These are phyloP conservation scores for Diaporthe humulicola DNA, from an alignment of 2,329 filamentous ascomycete species.

Conservation along the genomic window DNA sequence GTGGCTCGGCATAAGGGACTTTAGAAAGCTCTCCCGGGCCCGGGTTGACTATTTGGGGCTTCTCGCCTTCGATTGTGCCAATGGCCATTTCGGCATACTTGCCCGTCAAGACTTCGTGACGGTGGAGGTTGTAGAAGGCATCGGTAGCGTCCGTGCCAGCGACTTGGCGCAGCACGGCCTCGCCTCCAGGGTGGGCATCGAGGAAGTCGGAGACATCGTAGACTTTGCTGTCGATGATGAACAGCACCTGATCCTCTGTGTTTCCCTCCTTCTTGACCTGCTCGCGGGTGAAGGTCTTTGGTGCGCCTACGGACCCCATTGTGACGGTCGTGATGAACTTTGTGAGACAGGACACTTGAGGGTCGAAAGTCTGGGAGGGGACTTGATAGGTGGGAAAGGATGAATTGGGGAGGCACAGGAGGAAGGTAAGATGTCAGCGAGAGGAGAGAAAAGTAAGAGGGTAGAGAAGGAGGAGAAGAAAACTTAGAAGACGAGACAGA, in stretches of 20 bases:
- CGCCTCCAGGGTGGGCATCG: constrained; percentile 87
- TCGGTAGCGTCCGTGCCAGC: constrained; percentile 85
- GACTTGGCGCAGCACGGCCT: constrained; percentile 83
- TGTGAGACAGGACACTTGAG: neutral
- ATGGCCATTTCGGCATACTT: constrained; percentile 83
- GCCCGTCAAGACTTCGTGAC: constrained; percentile 83
- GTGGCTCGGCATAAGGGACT: constrained; percentile 87
- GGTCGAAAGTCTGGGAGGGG: neutral
- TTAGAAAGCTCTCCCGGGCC: constrained; percentile 78
- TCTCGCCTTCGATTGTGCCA: constrained; percentile 82
- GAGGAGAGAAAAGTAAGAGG: neutral
- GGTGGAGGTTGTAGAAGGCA: constrained; percentile 92
- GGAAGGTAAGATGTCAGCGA: neutral
- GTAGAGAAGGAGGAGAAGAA: no score
- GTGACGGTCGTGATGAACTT: constrained; percentile 30
- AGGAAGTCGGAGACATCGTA: constrained; percentile 90
- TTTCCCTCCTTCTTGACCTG: constrained; percentile 81
- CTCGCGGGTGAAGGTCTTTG: constrained; percentile 68
- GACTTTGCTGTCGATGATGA: constrained; percentile 87
- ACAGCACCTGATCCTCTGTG: constrained; percentile 82
- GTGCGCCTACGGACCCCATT: constrained; percentile 49
- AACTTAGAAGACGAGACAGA: neutral
- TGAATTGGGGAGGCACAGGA: neutral
- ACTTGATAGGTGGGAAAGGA: neutral
- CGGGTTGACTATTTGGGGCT: constrained; percentile 78